Conservation (phyloP, 2,329 filamentous ascomycete genomes). For the Chaetoscypha palmicola region DNA sequence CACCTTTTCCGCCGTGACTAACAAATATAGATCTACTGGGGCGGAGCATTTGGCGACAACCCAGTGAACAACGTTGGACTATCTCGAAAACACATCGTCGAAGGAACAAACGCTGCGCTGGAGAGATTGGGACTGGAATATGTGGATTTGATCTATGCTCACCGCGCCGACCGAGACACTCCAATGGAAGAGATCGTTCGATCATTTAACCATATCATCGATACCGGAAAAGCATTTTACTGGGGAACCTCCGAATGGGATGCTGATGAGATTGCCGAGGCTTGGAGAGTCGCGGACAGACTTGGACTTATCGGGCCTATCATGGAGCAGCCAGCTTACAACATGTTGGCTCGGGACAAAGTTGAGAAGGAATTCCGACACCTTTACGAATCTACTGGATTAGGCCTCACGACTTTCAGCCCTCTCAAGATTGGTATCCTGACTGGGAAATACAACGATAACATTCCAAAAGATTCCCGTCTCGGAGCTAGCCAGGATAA, state of each 20-base stretch:
- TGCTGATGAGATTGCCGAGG: constrained; percentile 57
- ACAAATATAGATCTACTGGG: constrained; percentile 53
- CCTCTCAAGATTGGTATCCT: constrained; percentile 55
- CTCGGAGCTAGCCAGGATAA: constrained; percentile 47
- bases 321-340: constrained; percentile 62
- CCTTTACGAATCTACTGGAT: constrained; percentile 52
- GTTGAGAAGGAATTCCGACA: constrained; percentile 58
- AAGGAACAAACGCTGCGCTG: constrained; percentile 48
- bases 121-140: constrained; percentile 43
- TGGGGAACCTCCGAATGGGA: constrained; percentile 66
- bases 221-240: constrained; percentile 61
- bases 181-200: constrained; percentile 66
- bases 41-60: constrained; percentile 37
- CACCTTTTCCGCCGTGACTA: constrained; percentile 4
- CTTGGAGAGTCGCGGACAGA: constrained; percentile 53
- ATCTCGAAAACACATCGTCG: constrained; percentile 52
- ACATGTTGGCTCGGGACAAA: constrained; percentile 52
- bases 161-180: constrained; percentile 59
- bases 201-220: constrained; percentile 64
- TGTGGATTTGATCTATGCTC: constrained; percentile 63
- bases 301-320: constrained; percentile 55
- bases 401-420: constrained; percentile 57
- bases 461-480: constrained; percentile 52
- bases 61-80: constrained; percentile 48
- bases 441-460: constrained; percentile 61